These are phyloP conservation scores for Penicillium cosmopolitanum DNA, from an alignment of 495 filamentous ascomycete species.

Conservation along the genomic window DNA sequence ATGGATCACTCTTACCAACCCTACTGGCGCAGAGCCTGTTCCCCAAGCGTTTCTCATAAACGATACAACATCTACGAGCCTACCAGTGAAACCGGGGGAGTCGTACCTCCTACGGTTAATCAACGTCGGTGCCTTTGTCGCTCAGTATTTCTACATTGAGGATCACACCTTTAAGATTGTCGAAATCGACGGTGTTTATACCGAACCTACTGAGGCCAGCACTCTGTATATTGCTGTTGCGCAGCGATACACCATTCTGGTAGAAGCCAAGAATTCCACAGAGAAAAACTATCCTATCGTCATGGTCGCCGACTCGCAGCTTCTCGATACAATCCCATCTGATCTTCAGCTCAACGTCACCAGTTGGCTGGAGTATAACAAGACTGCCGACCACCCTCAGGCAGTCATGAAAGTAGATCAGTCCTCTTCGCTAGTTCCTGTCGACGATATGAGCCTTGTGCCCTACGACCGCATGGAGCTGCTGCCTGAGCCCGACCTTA, in stretches of 20 bases:
- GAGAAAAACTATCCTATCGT: constrained; percentile 68
- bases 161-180: constrained; percentile 66
- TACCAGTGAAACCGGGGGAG: constrained; percentile 68
- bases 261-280: constrained; percentile 67
- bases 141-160: constrained; percentile 80
- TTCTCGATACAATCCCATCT: constrained; percentile 34
- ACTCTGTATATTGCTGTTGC: constrained; percentile 70
- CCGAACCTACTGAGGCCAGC: constrained; percentile 58
- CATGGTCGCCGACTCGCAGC: constrained; percentile 33
- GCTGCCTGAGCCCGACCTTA: constrained; percentile 29
- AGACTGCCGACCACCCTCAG: constrained; percentile 53
- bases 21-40: constrained; percentile 56
- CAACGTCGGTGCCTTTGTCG: constrained; percentile 75
- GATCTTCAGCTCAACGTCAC: constrained; percentile 67
- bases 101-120: constrained; percentile 80
- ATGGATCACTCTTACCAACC: constrained; percentile 55
- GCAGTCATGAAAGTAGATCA: constrained; percentile 53
- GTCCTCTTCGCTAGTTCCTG: constrained; percentile 39
- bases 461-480: constrained; percentile 48
- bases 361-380: constrained; percentile 76
- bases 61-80: constrained; percentile 57
- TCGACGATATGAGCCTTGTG: constrained; percentile 58
- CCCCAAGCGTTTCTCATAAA: constrained; percentile 60
- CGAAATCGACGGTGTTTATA: constrained; percentile 57
- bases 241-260: constrained; percentile 70